Percentiles rank a stretch among this genome's conserved stretches.
These are phyloP conservation scores for Candida broadrunensis DNA, from an alignment of 805 yeast species.

Conservation along the genomic window DNA sequence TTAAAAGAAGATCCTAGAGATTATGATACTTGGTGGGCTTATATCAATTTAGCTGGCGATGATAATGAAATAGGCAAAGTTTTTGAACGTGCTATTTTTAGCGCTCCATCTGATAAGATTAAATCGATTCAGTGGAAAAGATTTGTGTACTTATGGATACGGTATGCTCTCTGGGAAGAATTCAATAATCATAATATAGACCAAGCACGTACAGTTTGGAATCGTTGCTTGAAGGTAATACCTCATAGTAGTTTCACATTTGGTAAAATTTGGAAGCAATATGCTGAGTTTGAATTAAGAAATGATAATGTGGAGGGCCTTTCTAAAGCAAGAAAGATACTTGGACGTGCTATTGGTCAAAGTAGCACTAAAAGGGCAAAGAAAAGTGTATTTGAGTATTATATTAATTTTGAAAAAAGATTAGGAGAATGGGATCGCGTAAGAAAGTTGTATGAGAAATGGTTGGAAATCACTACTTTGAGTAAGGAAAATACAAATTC, in stretches of 20 bases:
- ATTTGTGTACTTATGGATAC: constrained; percentile 69
- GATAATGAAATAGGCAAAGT: constrained; percentile 11
- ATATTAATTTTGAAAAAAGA: constrained; percentile 63
- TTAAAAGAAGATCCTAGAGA: constrained; percentile 49
- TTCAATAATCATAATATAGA: constrained; percentile 38
- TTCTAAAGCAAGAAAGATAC: constrained; percentile 55
- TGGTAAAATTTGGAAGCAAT: constrained; percentile 70
- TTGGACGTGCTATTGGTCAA: constrained; percentile 72
- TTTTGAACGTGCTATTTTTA: constrained; percentile 44
- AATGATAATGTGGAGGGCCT: constrained; percentile 31
- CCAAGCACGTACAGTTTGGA: constrained; percentile 50
- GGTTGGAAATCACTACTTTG: constrained; percentile 38
- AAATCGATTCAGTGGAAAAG: constrained; percentile 55
- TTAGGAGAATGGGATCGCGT: constrained; percentile 81
- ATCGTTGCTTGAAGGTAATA: constrained; percentile 43
- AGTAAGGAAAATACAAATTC: constrained; percentile 5
- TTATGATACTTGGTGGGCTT: constrained; percentile 83
- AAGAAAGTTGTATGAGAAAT: constrained; percentile 66
- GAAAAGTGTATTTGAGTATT: constrained; percentile 54
- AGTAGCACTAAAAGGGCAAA: constrained; percentile 44
- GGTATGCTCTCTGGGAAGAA: constrained; percentile 64
- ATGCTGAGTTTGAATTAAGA: constrained; percentile 72
- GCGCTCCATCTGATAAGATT: constrained; percentile 28
- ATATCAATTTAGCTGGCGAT: constrained; percentile 43
- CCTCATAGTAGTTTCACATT: constrained; percentile 66